Evolutionary conservation across 2,329 filamentous ascomycete genomes (phyloP).

Genomic region (Colletotrichum eleusines): DNA sequence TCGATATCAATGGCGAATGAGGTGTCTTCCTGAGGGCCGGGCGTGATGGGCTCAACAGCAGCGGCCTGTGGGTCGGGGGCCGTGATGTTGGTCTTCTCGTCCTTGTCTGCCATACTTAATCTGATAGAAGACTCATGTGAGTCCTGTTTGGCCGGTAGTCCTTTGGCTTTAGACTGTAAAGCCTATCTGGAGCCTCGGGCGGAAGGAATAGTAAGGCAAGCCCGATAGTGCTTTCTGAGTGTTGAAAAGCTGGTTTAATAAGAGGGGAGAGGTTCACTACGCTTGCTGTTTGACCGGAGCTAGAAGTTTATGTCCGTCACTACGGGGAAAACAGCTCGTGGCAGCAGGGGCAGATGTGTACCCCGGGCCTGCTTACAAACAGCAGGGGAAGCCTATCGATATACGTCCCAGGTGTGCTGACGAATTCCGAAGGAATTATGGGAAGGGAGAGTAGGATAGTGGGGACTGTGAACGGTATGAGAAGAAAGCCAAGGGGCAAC

Average conservation of each 20-base stretch:
- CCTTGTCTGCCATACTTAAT: slow-evolving; percentile 45
- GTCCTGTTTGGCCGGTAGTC: not conserved
- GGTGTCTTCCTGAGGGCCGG: slow-evolving; percentile 31
- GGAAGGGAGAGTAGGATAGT: not conserved
- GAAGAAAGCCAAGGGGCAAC: not conserved
- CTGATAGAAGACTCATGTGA: slow-evolving; percentile 12
- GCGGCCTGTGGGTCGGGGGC: slow-evolving; percentile 48
- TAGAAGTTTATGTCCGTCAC: slow-evolving; percentile 27
- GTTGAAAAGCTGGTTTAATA: not conserved
- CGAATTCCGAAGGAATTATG: slow-evolving; percentile 16
- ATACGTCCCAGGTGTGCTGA: slow-evolving; percentile 2
- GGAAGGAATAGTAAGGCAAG: not conserved
- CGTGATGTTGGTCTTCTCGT: slow-evolving; percentile 44
- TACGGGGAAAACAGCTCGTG: slow-evolving; percentile 7
- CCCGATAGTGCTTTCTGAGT: not conserved
- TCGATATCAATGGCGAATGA: slow-evolving; percentile 35
- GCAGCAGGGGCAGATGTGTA: slow-evolving; percentile 11
- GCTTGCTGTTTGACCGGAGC: slow-evolving; percentile 7
- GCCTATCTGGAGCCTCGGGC: not conserved
- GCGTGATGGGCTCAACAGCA: slow-evolving; percentile 45
- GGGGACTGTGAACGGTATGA: not conserved
- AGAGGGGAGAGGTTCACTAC: not conserved
- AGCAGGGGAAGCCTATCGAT: slow-evolving; percentile 1
- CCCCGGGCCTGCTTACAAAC: slow-evolving; percentile 24
- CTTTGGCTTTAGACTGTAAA: not conserved